phyloP scores from a whole-genome alignment of 2,329 filamentous ascomycete genomes.

The Rosellinia necatrix region DNA sequence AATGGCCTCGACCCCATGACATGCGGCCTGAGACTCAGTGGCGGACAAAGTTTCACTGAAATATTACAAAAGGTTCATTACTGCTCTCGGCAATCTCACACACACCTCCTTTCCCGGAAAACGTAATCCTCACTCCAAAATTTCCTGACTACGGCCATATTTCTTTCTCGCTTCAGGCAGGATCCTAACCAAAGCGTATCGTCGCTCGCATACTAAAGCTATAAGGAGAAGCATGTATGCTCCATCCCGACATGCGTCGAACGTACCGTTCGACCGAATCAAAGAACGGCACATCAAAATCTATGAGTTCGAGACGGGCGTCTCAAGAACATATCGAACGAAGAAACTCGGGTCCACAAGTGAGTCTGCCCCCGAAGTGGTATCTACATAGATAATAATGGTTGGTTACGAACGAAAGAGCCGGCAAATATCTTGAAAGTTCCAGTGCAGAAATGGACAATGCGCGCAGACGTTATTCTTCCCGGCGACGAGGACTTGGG shows the following conservation, averaged over 20 bases:
- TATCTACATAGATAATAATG: neutral
- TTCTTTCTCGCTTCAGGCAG: too few species aligned
- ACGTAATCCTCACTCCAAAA: too few species aligned
- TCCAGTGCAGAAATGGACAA: neutral
- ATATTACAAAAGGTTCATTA: too few species aligned
- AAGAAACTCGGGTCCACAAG: neutral
- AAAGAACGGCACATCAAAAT: neutral
- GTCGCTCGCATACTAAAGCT: too few species aligned
- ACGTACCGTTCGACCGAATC: neutral
- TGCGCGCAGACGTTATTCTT: neutral
- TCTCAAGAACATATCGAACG: neutral
- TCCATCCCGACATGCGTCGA: neutral
- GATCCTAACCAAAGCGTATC: too few species aligned
- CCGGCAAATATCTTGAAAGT: neutral
- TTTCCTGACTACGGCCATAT: too few species aligned
- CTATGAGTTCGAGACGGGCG: neutral
- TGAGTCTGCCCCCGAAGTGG: neutral
- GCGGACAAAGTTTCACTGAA: too few species aligned
- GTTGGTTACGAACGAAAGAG: neutral
- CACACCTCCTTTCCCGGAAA: too few species aligned
- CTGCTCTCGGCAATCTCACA: too few species aligned
- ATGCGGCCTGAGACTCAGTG: too few species aligned
- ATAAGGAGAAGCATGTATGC: neutral
- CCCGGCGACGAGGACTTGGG: neutral
- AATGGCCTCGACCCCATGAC: too few species aligned